These are phyloP conservation scores for Vanderwaltozyma polyspora DNA, from an alignment of 805 yeast species.

Conservation along the genomic window DNA sequence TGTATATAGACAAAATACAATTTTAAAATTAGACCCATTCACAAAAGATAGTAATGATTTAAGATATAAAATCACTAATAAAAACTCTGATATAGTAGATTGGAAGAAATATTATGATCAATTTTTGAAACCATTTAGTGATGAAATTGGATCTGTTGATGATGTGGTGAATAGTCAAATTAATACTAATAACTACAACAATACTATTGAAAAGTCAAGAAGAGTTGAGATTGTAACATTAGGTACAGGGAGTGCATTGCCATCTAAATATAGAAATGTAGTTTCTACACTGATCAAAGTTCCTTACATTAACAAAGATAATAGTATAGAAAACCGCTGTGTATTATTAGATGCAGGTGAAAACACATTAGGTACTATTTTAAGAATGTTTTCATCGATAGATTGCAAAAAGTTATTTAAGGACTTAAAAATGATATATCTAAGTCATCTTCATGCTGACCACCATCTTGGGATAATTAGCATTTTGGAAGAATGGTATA, in stretches of 20 bases:
- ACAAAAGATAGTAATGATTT: conserved; percentile 8
- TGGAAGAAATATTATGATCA: conserved; percentile 21
- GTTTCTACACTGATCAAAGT: conserved; percentile 66
- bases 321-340: conserved; percentile 28
- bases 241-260: conserved; percentile 91
- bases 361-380: conserved; percentile 65
- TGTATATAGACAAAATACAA: conserved; percentile 12
- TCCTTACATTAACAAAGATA: conserved; percentile 36
- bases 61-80: conserved; percentile 4
- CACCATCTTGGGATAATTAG: conserved; percentile 82
- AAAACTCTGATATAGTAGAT: neutral
- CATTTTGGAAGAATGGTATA: conserved; percentile 56
- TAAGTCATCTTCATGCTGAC: conserved; percentile 94
- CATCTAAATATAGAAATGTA: conserved; percentile 77
- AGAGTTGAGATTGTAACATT: conserved; percentile 62
- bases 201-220: conserved; percentile 31
- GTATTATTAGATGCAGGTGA: conserved; percentile 91
- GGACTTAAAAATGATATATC: conserved; percentile 54
- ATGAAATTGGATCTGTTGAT: conserved; percentile 15
- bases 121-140: conserved; percentile 20
- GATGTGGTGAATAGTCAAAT: conserved; percentile 22
- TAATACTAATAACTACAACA: conserved; percentile 21
- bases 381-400: conserved; percentile 46
- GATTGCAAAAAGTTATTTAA: conserved; percentile 35
- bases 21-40: conserved; percentile 15